phyloP scores from a whole-genome alignment of 345 rosid species.

The Isatis tinctoria region DNA sequence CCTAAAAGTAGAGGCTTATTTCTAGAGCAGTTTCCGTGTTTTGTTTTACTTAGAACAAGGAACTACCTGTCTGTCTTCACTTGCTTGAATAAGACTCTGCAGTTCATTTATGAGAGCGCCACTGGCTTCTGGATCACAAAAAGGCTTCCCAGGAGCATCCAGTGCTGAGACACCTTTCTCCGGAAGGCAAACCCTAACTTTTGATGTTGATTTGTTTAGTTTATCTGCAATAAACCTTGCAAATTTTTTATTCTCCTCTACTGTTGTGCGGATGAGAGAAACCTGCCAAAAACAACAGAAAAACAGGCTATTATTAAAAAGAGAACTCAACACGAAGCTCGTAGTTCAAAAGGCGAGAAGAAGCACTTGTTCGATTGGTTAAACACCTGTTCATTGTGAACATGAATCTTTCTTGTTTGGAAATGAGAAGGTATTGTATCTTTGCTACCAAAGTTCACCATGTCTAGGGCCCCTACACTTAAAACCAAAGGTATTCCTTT shows the following conservation, averaged over 20 bases:
- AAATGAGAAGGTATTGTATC: slow-evolving; percentile 67
- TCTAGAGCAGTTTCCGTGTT: background rate
- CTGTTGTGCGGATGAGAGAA: slow-evolving; percentile 73
- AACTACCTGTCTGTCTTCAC: slow-evolving; percentile 60
- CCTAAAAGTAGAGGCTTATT: slow-evolving; percentile 24
- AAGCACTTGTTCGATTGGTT: background rate
- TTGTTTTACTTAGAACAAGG: background rate
- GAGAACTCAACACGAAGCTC: background rate
- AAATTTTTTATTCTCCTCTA: slow-evolving; percentile 67
- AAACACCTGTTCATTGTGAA: slow-evolving; percentile 79
- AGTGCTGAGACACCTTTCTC: slow-evolving; percentile 78
- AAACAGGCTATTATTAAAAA: background rate
- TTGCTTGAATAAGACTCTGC: slow-evolving; percentile 49
- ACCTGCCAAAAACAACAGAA: slow-evolving; percentile 44
- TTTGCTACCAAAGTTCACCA: slow-evolving; percentile 86
- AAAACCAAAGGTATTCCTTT: slow-evolving; percentile 80
- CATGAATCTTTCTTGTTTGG: slow-evolving; percentile 63
- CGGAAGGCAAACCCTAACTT: slow-evolving; percentile 66
- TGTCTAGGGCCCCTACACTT: slow-evolving; percentile 91
- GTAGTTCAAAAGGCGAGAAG: background rate
- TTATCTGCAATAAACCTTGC: slow-evolving; percentile 81
- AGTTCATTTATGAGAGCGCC: slow-evolving; percentile 58
- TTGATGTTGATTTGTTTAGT: slow-evolving; percentile 66
- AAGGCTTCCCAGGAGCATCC: slow-evolving; percentile 74
- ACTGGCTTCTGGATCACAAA: slow-evolving; percentile 79